phyloP scores from a whole-genome alignment of 2,329 filamentous ascomycete species.

The Penicillium sp. region DNA sequence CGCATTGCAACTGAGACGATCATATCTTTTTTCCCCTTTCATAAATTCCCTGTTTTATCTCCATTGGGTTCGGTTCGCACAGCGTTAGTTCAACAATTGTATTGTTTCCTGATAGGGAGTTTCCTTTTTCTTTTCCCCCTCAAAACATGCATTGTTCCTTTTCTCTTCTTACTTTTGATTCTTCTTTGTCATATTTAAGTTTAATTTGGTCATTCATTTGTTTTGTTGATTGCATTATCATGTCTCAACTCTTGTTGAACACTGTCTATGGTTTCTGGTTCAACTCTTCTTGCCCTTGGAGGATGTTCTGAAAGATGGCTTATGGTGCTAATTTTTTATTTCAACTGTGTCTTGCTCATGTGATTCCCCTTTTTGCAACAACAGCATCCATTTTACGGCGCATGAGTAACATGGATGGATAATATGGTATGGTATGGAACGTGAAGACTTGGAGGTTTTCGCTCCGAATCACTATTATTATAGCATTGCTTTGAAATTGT shows the following conservation, averaged over 20 bases:
- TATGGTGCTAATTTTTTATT: conserved; percentile 15
- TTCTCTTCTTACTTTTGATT: conserved; percentile 4
- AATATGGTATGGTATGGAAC: conserved; percentile 24
- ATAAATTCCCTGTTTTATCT: conserved; percentile 19
- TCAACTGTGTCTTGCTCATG: conserved; percentile 17
- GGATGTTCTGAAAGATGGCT: conserved; percentile 14
- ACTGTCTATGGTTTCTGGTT: conserved; percentile 11
- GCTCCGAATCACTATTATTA: conserved; percentile 2
- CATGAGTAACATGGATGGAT: conserved; percentile 27
- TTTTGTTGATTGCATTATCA: conserved; percentile 6
- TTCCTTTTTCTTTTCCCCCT: conserved; percentile 8
- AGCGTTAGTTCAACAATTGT: conserved; percentile 22
- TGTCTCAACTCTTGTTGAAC: conserved; percentile 14
- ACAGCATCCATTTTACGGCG: conserved; percentile 24
- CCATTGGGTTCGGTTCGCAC: conserved; percentile 17
- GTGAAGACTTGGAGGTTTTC: background rate
- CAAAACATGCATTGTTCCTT: conserved; percentile 11
- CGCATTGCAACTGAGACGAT: conserved; percentile 19
- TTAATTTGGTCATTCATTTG: conserved; percentile 4
- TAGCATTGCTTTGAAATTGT: conserved; percentile 11
- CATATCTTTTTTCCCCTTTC: conserved; percentile 17
- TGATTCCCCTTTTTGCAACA: conserved; percentile 24
- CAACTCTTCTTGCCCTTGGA: conserved; percentile 15
- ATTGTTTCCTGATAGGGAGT: conserved; percentile 12
- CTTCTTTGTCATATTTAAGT: conserved; percentile 7